Evolutionary conservation across 75 land plant genomes (phyloP).

Genomic region (Ceratopteris richardii): DNA sequence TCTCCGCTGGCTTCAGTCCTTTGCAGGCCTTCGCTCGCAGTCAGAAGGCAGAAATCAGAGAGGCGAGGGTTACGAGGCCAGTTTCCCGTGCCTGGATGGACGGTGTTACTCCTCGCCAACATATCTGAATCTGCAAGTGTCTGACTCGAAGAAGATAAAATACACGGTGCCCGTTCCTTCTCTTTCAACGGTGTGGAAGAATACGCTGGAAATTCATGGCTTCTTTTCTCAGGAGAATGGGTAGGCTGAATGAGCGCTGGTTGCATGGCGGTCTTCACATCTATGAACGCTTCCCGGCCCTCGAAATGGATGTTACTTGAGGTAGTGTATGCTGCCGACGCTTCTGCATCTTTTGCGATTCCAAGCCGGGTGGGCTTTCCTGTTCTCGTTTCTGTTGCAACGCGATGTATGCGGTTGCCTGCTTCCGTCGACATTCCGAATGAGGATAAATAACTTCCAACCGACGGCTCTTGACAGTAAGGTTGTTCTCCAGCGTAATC

Average conservation of each 20-base stretch:
- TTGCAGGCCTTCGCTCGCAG: too few relatives aligned
- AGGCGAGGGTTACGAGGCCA: too few relatives aligned
- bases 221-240: background rate
- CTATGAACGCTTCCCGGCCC: background rate
- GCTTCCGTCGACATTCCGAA: background rate
- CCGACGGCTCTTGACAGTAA: conserved; percentile 39
- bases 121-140: too few relatives aligned
- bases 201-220: background rate
- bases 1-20: too few relatives aligned
- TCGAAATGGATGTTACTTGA: background rate
- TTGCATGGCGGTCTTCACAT: conserved; percentile 1
- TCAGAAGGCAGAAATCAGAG: too few relatives aligned
- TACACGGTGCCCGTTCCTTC: too few relatives aligned
- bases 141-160: too few relatives aligned
- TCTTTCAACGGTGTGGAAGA: background rate
- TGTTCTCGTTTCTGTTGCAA: too few relatives aligned
- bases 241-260: background rate
- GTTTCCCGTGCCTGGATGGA: too few relatives aligned
- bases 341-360: background rate
- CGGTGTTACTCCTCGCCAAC: too few relatives aligned
- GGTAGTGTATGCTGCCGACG: background rate
- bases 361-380: background rate
- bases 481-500: conserved; percentile 49
- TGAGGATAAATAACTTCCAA: conserved; percentile 18
- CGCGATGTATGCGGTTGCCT: background rate